These are phyloP conservation scores for Aspergillus incahuasiensis DNA, from an alignment of 495 filamentous ascomycete species.

Conservation along the genomic window DNA sequence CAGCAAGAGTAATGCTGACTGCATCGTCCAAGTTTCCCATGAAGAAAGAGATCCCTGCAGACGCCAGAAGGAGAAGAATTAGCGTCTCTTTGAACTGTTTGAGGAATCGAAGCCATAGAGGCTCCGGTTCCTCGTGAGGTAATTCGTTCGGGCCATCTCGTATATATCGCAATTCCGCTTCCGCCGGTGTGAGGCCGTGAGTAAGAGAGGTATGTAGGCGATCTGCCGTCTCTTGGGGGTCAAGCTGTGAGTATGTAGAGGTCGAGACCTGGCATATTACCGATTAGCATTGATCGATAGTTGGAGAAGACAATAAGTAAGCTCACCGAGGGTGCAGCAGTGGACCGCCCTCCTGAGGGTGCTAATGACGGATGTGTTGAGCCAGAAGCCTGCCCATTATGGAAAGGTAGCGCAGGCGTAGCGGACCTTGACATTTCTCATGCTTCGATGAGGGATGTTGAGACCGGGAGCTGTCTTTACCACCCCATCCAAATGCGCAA, in stretches of 20 bases:
- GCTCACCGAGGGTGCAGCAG: conserved; percentile 33
- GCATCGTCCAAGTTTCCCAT: conserved; percentile 97
- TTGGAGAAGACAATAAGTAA: neutral
- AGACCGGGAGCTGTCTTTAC: conserved; percentile 20
- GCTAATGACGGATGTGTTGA: conserved; percentile 34
- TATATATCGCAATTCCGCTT: conserved; percentile 72
- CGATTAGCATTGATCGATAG: conserved; percentile 7
- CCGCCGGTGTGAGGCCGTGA: conserved; percentile 72
- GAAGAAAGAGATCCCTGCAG: conserved; percentile 82
- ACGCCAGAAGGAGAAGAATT: conserved; percentile 82
- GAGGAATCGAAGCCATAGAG: conserved; percentile 88
- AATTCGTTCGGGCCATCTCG: conserved; percentile 91
- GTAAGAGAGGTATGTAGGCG: conserved; percentile 77
- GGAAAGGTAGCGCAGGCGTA: conserved; percentile 52
- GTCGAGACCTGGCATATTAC: conserved; percentile 46
- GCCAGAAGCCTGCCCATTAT: conserved; percentile 43
- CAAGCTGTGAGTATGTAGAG: conserved; percentile 58
- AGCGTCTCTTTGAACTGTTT: conserved; percentile 94
- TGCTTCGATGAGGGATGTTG: conserved; percentile 27
- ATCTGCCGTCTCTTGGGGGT: conserved; percentile 70
- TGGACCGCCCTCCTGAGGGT: conserved; percentile 31
- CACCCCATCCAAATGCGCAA: conserved; percentile 28
- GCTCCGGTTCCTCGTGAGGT: conserved; percentile 87
- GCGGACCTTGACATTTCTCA: conserved; percentile 60
- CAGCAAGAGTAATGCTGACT: conserved; percentile 87